A percentile compares a stretch with the other conserved stretches of the same genome.
Evolutionary conservation across 2,329 filamentous ascomycete species (phyloP).

Genomic region (Pseudogymnoascus sp.): DNA sequence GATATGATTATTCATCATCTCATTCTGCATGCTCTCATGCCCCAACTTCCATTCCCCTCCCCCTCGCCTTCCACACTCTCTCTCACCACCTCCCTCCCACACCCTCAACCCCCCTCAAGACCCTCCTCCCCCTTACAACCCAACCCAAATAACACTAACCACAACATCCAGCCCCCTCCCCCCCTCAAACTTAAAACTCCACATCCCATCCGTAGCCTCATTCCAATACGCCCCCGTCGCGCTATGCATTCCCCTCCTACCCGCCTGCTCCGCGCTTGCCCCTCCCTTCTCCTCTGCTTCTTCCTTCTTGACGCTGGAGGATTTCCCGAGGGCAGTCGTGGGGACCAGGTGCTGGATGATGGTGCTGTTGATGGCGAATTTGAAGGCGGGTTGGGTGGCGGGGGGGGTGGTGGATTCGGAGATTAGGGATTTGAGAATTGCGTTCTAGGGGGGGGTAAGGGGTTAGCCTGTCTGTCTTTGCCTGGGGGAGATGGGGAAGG

Average conservation of each 20-base stretch:
- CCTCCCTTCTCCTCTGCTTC: slow-evolving; percentile 35
- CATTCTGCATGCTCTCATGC: not conserved
- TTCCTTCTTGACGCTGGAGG: slow-evolving; percentile 38
- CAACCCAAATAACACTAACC: slow-evolving; percentile 71
- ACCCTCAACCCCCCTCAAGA: not conserved
- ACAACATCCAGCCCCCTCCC: slow-evolving; percentile 62
- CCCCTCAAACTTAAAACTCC: slow-evolving; percentile 76
- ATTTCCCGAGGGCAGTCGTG: slow-evolving; percentile 54
- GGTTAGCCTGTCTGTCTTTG: too few species aligned
- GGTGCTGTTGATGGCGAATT: slow-evolving; percentile 95
- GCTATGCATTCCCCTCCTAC: slow-evolving; percentile 82
- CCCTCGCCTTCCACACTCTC: not conserved
- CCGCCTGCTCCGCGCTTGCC: slow-evolving; percentile 62
- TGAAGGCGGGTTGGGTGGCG: slow-evolving; percentile 58
- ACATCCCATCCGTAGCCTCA: slow-evolving; percentile 83
- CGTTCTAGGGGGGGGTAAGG: too few species aligned
- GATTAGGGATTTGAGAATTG: slow-evolving; percentile 68
- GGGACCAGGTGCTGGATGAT: slow-evolving; percentile 89
- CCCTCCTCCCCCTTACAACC: slow-evolving; percentile 36
- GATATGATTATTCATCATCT: not conserved
- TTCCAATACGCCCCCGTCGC: slow-evolving; percentile 84
- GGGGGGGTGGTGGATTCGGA: slow-evolving; percentile 56
- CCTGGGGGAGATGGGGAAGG: too few species aligned
- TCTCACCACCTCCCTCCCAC: not conserved
- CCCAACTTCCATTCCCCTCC: not conserved